A percentile compares a stretch with the other conserved stretches of the same genome.
These are phyloP conservation scores for Globisporangium abappressorium DNA, from an alignment of 352 stramenopile species.

Conservation along the genomic window DNA sequence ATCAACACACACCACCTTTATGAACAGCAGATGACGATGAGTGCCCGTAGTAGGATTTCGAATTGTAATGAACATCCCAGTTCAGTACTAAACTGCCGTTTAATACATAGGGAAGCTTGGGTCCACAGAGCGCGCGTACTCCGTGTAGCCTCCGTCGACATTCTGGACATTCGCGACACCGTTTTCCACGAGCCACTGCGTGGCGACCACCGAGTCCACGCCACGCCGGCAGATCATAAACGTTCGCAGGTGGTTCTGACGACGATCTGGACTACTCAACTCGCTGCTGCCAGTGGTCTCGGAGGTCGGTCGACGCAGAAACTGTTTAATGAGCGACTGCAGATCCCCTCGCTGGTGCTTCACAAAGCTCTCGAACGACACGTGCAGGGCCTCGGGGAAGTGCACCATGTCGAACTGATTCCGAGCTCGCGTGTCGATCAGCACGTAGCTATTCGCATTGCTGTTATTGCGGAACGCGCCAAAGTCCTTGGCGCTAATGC, in stretches of 20 bases:
- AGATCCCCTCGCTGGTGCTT: conserved; percentile 20
- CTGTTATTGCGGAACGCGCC: conserved; percentile 22
- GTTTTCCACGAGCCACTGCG: conserved; percentile 47
- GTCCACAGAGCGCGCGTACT: conserved; percentile 52
- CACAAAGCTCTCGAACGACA: conserved; percentile 43
- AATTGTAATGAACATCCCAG: background rate
- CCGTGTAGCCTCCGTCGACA: conserved; percentile 69
- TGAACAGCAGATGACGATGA: too few relatives aligned
- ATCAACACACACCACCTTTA: too few relatives aligned
- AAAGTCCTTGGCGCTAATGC: conserved; percentile 40
- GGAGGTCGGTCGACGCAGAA: background rate
- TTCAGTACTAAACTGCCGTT: background rate
- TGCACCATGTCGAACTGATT: conserved; percentile 79
- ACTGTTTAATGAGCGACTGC: background rate
- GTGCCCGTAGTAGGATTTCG: too few relatives aligned
- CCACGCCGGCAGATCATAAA: conserved; percentile 81
- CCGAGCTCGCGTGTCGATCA: conserved; percentile 57
- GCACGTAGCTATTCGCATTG: conserved; percentile 26
- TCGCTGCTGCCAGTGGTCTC: background rate
- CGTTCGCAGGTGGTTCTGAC: background rate
- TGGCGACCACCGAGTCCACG: conserved; percentile 62
- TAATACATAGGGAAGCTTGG: conserved; percentile 76
- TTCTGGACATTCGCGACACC: conserved; percentile 49
- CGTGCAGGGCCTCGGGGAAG: conserved; percentile 64
- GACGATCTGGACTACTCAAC: background rate